These are phyloP conservation scores for Escallonia herrerae DNA, from an alignment of 129 eudicot species.

Conservation along the genomic window DNA sequence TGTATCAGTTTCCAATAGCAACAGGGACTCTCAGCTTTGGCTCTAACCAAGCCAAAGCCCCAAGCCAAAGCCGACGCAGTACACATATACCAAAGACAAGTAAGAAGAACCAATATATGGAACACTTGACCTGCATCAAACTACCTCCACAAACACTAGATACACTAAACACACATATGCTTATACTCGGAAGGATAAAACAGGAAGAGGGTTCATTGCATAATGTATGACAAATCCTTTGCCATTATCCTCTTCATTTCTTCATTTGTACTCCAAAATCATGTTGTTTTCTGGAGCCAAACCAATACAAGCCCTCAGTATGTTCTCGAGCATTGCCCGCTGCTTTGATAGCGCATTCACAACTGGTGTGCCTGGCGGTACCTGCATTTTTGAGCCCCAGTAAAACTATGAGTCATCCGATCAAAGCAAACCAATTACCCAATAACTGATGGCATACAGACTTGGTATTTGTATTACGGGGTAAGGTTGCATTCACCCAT, in stretches of 20 bases:
- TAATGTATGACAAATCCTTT: background rate
- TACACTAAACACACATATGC: background rate
- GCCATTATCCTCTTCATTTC: slow-evolving; percentile 31
- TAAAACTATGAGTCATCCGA: too few species aligned
- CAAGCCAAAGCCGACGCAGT: background rate
- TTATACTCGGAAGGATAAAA: background rate
- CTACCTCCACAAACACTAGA: background rate
- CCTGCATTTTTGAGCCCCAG: slow-evolving; percentile 33
- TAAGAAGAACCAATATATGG: background rate
- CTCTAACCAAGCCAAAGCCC: background rate
- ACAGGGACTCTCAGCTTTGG: background rate
- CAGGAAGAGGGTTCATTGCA: too few species aligned
- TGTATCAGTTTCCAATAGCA: too few species aligned
- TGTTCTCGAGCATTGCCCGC: slow-evolving; percentile 96
- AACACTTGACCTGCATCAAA: background rate
- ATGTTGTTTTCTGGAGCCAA: slow-evolving; percentile 98
- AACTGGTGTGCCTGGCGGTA: slow-evolving; percentile 99
- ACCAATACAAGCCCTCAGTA: slow-evolving; percentile 95
- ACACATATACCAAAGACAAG: background rate
- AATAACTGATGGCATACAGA: too few species aligned
- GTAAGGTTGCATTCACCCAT: background rate
- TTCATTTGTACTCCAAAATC: slow-evolving; percentile 97
- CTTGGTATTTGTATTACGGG: too few species aligned
- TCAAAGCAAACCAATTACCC: too few species aligned
- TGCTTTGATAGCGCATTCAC: slow-evolving; percentile 97